phyloP scores from a whole-genome alignment of 768 basidiomycete genomes.

The Suillus sp. region DNA sequence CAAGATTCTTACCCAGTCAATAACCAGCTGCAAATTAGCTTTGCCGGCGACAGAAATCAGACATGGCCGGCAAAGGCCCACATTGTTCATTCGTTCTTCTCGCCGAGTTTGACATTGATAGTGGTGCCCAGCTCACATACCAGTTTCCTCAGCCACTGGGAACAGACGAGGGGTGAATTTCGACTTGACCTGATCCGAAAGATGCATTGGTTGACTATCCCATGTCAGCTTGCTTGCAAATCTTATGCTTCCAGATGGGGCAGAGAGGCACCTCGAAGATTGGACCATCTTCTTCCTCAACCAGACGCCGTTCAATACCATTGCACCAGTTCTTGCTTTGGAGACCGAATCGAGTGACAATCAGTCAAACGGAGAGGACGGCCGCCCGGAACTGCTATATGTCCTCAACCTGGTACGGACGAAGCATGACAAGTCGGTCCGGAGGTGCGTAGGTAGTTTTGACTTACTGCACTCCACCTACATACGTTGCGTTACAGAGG shows the following conservation, averaged over 20 bases:
- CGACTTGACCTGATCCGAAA: constrained; percentile 8
- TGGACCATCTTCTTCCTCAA: constrained; percentile 99
- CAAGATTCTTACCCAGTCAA: neutral
- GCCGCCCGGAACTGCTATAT: constrained; percentile 65
- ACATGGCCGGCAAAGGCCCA: constrained; percentile 64
- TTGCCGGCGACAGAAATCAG: constrained; percentile 1
- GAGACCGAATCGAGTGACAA: constrained; percentile 48
- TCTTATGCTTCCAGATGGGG: constrained; percentile 98
- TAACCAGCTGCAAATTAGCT: neutral
- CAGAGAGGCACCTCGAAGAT: constrained; percentile 91
- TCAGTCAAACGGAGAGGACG: constrained; percentile 27
- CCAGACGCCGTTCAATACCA: constrained; percentile 87
- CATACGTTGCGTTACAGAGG: constrained; percentile 53
- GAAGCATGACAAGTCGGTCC: constrained; percentile 82
- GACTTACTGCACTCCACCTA: neutral
- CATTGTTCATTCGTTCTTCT: constrained; percentile 92
- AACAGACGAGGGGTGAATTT: constrained; percentile 85
- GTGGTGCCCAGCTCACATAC: constrained; percentile 90
- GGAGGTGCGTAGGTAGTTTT: constrained; percentile 53
- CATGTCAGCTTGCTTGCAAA: constrained; percentile 83
- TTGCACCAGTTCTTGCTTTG: constrained; percentile 77
- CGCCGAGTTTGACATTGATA: constrained; percentile 98
- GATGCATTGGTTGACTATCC: constrained; percentile 8
- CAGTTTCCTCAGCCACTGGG: constrained; percentile 96
- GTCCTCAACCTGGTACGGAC: constrained; percentile 91